A percentile compares a stretch with the other conserved stretches of the same genome.
phyloP scores from a whole-genome alignment of 2,329 filamentous ascomycete species.

The Microascus cirrosus region DNA sequence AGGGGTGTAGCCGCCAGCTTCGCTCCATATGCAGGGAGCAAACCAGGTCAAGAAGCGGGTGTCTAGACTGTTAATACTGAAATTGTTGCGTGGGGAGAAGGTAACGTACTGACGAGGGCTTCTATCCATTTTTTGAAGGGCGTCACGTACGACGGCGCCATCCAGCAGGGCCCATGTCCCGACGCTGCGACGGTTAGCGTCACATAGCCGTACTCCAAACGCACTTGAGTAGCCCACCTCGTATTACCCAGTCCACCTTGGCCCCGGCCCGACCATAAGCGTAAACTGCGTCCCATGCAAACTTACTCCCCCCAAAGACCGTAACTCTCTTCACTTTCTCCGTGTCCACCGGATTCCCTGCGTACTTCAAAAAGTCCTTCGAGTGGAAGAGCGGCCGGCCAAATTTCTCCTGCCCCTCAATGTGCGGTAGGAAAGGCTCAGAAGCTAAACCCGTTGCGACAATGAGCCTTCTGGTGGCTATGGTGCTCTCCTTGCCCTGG shows the following conservation, averaged over 20 bases:
- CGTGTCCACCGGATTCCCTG: constrained; percentile 13
- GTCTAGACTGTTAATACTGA: constrained; percentile 15
- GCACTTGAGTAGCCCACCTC: constrained; percentile 14
- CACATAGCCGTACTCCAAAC: not conserved
- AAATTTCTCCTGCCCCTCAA: constrained; percentile 24
- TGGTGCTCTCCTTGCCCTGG: constrained; percentile 32
- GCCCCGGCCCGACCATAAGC: constrained; percentile 34
- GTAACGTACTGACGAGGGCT: constrained; percentile 40
- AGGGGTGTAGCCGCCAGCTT: constrained; percentile 45
- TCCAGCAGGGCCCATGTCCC: constrained; percentile 43
- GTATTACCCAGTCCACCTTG: constrained; percentile 39
- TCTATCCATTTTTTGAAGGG: constrained; percentile 58
- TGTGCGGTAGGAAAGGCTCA: constrained; percentile 25
- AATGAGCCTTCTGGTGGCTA: constrained; percentile 27
- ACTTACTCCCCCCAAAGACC: constrained; percentile 46
- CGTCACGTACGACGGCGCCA: constrained; percentile 46
- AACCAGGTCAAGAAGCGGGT: constrained; percentile 63
- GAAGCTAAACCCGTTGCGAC: constrained; percentile 39
- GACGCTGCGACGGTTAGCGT: not conserved
- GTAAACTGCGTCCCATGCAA: constrained; percentile 45
- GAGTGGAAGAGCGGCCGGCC: constrained; percentile 28
- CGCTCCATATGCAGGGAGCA: constrained; percentile 63
- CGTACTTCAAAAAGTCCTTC: constrained; percentile 25
- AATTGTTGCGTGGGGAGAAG: not conserved
- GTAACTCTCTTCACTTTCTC: constrained; percentile 21